phyloP scores from a whole-genome alignment of 108 stramenopile species.

The Bacterosira constricta region DNA sequence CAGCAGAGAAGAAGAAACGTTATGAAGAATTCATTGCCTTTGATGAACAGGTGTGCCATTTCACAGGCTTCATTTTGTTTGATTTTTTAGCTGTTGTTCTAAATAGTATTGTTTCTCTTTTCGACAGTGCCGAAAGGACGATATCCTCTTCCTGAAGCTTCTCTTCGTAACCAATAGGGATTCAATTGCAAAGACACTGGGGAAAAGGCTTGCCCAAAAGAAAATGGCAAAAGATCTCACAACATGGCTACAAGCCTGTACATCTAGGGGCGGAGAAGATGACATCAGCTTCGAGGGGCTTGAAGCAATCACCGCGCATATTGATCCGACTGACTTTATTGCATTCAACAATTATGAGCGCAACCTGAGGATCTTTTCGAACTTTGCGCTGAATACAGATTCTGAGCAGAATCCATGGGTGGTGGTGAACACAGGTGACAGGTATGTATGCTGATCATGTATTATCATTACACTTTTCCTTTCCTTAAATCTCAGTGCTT shows the following conservation, averaged over 20 bases:
- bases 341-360: slow-evolving; percentile 76
- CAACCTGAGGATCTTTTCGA: slow-evolving; percentile 63
- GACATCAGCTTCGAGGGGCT: slow-evolving; percentile 56
- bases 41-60: slow-evolving; percentile 30
- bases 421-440: slow-evolving; percentile 16
- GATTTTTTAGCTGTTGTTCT: no score
- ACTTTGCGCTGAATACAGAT: slow-evolving; percentile 69
- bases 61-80: no score
- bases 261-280: slow-evolving; percentile 30
- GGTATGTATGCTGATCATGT: slow-evolving; percentile 41
- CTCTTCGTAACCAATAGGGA: slow-evolving; percentile 77
- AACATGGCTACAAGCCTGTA: slow-evolving; percentile 67
- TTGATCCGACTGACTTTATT: slow-evolving; percentile 84
- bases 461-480: neutral
- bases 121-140: slow-evolving; percentile 52
- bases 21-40: slow-evolving; percentile 73
- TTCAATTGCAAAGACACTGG: slow-evolving; percentile 68
- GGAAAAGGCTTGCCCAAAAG: slow-evolving; percentile 80
- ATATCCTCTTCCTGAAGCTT: slow-evolving; percentile 71
- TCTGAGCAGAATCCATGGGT: slow-evolving; percentile 31
- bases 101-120: neutral
- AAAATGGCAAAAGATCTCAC: slow-evolving; percentile 69
- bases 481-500: neutral
- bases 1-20: slow-evolving; percentile 42
- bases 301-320: slow-evolving; percentile 68